phyloP scores from a whole-genome alignment of 306 rosid genomes.

The Vicia sativa region DNA sequence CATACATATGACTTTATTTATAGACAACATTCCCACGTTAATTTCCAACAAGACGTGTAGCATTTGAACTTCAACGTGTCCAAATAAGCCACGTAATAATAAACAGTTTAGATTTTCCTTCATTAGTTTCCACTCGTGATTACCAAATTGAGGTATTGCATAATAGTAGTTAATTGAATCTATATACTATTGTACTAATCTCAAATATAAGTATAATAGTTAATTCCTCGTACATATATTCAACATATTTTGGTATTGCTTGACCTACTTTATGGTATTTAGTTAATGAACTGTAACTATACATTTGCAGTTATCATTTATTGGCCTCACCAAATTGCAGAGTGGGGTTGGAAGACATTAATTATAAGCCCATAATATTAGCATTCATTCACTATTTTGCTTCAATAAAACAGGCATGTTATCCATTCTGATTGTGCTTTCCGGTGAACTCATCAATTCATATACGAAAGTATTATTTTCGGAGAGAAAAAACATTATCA shows the following conservation, averaged over 20 bases:
- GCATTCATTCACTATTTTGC: neutral
- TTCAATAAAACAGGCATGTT: neutral
- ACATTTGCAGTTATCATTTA: conserved; percentile 6
- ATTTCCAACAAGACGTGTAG: neutral
- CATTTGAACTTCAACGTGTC: neutral
- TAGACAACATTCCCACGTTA: conserved; percentile 3
- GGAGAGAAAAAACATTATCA: too few species aligned
- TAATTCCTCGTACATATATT: neutral
- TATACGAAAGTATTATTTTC: neutral
- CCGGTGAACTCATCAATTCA: neutral
- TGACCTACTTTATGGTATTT: neutral
- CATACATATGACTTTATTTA: conserved; percentile 8
- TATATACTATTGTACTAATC: neutral
- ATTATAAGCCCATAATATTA: neutral
- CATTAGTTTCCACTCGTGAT: neutral
- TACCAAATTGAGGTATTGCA: neutral
- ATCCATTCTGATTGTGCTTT: neutral
- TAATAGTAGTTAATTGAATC: neutral
- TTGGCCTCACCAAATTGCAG: conserved; percentile 35
- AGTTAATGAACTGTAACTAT: neutral
- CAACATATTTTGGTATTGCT: neutral
- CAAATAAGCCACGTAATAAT: conserved; percentile 1
- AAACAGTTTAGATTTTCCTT: neutral
- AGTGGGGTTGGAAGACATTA: neutral
- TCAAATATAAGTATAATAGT: too few species aligned